A percentile compares a stretch with the other conserved stretches of the same genome.
These are phyloP conservation scores for Ceratocystis diversiconidia DNA, from an alignment of 2,329 filamentous ascomycete species.

Conservation along the genomic window DNA sequence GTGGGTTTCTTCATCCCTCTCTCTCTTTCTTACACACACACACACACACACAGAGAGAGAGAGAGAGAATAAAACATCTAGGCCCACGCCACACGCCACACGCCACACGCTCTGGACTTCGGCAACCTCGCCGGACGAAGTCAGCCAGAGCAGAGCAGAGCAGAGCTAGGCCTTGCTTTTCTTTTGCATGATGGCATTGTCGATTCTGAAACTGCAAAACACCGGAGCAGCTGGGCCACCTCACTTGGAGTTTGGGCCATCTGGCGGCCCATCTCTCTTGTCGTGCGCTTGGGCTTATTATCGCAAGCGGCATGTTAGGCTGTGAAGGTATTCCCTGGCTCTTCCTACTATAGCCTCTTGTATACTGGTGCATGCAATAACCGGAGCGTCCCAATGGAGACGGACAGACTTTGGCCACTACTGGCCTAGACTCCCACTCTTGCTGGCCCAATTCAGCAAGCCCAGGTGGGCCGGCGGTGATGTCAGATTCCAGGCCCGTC, in stretches of 20 bases:
- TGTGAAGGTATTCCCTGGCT: neutral
- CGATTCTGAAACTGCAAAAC: neutral
- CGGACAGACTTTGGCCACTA: neutral
- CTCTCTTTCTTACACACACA: neutral
- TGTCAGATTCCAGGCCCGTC: neutral
- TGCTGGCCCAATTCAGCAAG: neutral
- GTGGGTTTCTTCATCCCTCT: neutral
- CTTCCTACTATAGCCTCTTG: neutral
- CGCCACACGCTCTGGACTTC: neutral
- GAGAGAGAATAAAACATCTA: neutral
- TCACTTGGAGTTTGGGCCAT: neutral
- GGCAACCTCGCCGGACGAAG: neutral
- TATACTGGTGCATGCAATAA: neutral
- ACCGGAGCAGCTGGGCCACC: neutral
- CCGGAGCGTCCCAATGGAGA: neutral
- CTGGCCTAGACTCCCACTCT: neutral
- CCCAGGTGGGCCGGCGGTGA: neutral
- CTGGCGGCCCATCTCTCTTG: neutral
- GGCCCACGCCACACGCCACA: neutral
- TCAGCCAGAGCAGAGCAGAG: neutral
- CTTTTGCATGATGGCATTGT: conserved; percentile 5
- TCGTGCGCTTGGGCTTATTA: neutral
- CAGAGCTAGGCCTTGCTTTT: no score
- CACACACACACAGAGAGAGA: neutral
- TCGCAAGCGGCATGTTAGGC: neutral